Conservation (phyloP, 2,329 filamentous ascomycete genomes). For the Verticillium nubilum region DNA sequence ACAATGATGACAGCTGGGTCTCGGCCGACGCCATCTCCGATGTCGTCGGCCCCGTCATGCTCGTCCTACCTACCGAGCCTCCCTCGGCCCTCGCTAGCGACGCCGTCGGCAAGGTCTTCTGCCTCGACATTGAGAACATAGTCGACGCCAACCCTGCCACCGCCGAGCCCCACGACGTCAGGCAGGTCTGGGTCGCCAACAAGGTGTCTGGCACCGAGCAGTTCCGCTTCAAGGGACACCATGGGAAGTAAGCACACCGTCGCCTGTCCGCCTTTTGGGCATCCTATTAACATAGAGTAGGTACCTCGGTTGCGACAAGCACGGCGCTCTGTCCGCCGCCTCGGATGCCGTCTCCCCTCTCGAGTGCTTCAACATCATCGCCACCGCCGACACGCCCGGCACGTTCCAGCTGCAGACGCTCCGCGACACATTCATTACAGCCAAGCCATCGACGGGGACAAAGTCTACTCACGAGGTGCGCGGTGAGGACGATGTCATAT, state of each 20-base stretch:
- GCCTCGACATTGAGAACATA: conserved; percentile 78
- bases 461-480: conserved; percentile 58
- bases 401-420: conserved; percentile 72
- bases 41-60: conserved; percentile 73
- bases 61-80: conserved; percentile 72
- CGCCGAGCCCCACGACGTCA: conserved; percentile 90
- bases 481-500: conserved; percentile 65
- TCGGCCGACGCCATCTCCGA: conserved; percentile 71
- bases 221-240: conserved; percentile 83
- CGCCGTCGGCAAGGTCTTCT: conserved; percentile 79
- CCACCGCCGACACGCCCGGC: conserved; percentile 58
- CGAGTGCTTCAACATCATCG: conserved; percentile 72
- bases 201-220: conserved; percentile 75
- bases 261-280: background rate
- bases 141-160: conserved; percentile 76
- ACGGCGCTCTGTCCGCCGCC: conserved; percentile 70
- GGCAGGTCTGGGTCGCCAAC: conserved; percentile 92
- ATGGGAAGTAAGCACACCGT: conserved; percentile 59
- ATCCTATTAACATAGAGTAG: conserved; percentile 34
- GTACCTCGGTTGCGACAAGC: conserved; percentile 81
- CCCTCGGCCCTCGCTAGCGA: conserved; percentile 79
- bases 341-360: conserved; percentile 77
- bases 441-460: conserved; percentile 43
- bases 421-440: conserved; percentile 62
- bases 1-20: conserved; percentile 83